These are phyloP conservation scores for Blastobotrys proliferans DNA, from an alignment of 1,139 yeast species.

Conservation along the genomic window DNA sequence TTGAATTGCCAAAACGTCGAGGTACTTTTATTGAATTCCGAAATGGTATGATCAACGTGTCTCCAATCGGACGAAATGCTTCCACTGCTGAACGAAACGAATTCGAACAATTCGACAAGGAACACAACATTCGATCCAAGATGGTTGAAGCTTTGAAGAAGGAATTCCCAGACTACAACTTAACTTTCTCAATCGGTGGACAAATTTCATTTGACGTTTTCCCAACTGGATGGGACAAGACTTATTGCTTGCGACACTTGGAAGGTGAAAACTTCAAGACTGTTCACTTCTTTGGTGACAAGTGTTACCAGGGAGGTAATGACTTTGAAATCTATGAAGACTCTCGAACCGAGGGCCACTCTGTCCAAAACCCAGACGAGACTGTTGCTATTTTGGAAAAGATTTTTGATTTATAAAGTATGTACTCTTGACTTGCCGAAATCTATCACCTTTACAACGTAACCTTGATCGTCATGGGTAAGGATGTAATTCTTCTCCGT, in stretches of 20 bases:
- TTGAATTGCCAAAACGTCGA: conserved; percentile 78
- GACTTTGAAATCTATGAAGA: conserved; percentile 95
- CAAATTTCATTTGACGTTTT: conserved; percentile 98
- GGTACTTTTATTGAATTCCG: conserved; percentile 98
- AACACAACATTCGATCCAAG: conserved; percentile 71
- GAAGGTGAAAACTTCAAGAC: conserved; percentile 75
- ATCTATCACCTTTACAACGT: too few species aligned
- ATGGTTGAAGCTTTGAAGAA: conserved; percentile 80
- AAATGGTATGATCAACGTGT: conserved; percentile 97
- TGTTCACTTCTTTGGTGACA: conserved; percentile 98
- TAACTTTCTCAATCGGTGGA: conserved; percentile 98
- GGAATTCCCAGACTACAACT: conserved; percentile 74
- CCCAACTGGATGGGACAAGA: conserved; percentile 99
- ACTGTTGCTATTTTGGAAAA: conserved; percentile 83
- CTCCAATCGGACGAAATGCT: conserved; percentile 98
- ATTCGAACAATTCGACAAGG: conserved; percentile 77
- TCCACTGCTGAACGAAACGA: conserved; percentile 90
- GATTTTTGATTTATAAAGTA: conserved; percentile 45
- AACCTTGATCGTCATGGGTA: too few species aligned
- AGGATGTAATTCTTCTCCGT: too few species aligned
- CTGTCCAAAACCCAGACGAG: conserved; percentile 84
- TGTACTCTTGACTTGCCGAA: too few species aligned
- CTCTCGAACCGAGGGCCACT: conserved; percentile 89
- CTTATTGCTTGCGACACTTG: conserved; percentile 93
- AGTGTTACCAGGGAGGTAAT: conserved; percentile 95